Evolutionary conservation across 805 yeast species (phyloP).

Genomic region (Tetrapisispora arboricola): DNA sequence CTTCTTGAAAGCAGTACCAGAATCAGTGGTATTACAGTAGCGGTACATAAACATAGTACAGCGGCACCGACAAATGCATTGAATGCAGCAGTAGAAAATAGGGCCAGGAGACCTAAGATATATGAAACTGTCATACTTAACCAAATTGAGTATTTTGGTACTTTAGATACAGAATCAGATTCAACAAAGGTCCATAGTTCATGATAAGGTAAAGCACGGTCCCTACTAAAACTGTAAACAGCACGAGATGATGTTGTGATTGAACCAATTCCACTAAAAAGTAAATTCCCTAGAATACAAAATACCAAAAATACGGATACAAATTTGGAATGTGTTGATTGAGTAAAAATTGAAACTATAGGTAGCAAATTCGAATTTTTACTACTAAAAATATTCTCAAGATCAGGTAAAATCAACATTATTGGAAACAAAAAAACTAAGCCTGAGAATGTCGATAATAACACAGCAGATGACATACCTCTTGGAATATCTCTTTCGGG

Average conservation of each 20-base stretch:
- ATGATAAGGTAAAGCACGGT: conserved; percentile 64
- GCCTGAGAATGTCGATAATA: conserved; percentile 59
- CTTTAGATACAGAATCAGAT: conserved; percentile 40
- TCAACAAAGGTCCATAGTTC: conserved; percentile 59
- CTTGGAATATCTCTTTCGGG: conserved; percentile 70
- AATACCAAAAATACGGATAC: conserved; percentile 61
- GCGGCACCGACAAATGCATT: conserved; percentile 80
- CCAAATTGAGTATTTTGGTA: conserved; percentile 62
- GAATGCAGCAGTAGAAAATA: conserved; percentile 64
- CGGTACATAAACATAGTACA: conserved; percentile 61
- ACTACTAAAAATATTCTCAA: conserved; percentile 40
- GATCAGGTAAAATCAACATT: conserved; percentile 60
- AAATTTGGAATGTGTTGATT: conserved; percentile 56
- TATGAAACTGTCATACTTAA: conserved; percentile 55
- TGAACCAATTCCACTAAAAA: conserved; percentile 72
- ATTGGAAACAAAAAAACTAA: conserved; percentile 63
- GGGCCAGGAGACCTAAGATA: conserved; percentile 51
- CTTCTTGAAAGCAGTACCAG: conserved; percentile 52
- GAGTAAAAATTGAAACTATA: conserved; percentile 62
- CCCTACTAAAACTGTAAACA: conserved; percentile 77
- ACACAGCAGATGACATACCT: conserved; percentile 58
- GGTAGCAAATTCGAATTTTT: conserved; percentile 56
- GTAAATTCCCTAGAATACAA: conserved; percentile 55
- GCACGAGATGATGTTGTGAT: conserved; percentile 73
- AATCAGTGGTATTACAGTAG: conserved; percentile 67